Evolutionary conservation across 176 grass and related monocot genomes (phyloP), one percentile per base, ranked within the genome.

Genomic region (Melocanna baccifera): DNA sequence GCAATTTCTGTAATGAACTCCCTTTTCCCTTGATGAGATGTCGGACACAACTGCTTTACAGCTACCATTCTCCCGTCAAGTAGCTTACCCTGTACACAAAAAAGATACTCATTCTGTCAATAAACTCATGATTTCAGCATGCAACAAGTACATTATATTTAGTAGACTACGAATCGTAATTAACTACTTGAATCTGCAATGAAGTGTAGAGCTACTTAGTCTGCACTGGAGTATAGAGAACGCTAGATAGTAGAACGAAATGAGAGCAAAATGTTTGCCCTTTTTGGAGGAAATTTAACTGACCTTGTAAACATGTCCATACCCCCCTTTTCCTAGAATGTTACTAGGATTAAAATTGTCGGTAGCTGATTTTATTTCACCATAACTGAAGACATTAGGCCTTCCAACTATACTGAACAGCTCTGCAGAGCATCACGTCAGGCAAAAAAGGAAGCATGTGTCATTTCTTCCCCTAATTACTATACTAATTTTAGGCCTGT

Each of bases 1-100:
- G 85, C 85, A 62, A 93, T 76, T 57, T 93, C 91, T 73, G 91
- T 45, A 57, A n/a, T n/a, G n/a, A n/a, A n/a, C n/a, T n/a, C n/a
- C n/a, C n/a, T n/a, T n/a, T n/a, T n/a, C n/a, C n/a, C n/a, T n/a
- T n/a, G n/a, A n/a, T n/a, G n/a, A n/a, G n/a, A n/a, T n/a, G n/a
- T n/a, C n/a, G n/a, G n/a, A n/a, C n/a, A n/a, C n/a, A n/a, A n/a
- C n/a, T n/a, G n/a, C n/a, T n/a, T n/a, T n/a, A n/a, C n/a, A n/a
- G n/a, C n/a, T n/a, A n/a, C n/a, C n/a, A n/a, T n/a, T n/a, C n/a
- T n/a, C n/a, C n/a, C n/a, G n/a, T n/a, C n/a, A n/a, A n/a, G n/a
- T n/a, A n/a, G n/a, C n/a, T n/a, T n/a, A n/a, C n/a, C n/a, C n/a
- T n/a, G n/a, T n/a, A n/a, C n/a, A n/a, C n/a, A n/a, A n/a, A n/a